Evolutionary conservation across 805 yeast species (phyloP).

Genomic region (Starmera dryadoides): DNA sequence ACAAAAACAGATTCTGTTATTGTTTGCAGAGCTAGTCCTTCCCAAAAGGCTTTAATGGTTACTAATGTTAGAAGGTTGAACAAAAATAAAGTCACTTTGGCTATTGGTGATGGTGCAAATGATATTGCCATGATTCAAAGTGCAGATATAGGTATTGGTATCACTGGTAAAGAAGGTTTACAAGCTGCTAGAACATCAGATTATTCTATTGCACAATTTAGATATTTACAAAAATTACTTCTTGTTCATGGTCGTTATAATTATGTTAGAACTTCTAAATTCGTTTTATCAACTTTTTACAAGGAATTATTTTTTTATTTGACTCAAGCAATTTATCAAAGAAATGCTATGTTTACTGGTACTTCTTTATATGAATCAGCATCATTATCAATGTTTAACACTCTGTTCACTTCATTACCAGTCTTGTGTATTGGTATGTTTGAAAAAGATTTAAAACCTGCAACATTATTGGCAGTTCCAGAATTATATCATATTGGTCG

Average conservation of each 20-base stretch:
- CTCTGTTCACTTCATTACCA: conserved; percentile 87
- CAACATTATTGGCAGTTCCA: conserved; percentile 86
- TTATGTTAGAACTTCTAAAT: conserved; percentile 85
- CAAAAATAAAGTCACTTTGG: conserved; percentile 72
- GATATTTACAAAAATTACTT: conserved; percentile 72
- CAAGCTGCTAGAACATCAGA: conserved; percentile 96
- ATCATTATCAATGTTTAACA: conserved; percentile 96
- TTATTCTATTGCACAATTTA: conserved; percentile 90
- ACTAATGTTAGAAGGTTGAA: conserved; percentile 66
- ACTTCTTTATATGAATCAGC: conserved; percentile 90
- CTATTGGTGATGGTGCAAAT: conserved; percentile 98
- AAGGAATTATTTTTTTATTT: conserved; percentile 87
- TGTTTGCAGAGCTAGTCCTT: conserved; percentile 94
- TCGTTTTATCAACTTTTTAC: conserved; percentile 89
- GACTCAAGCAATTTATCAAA: conserved; percentile 81
- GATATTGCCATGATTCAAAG: conserved; percentile 99
- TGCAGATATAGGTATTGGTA: conserved; percentile 97
- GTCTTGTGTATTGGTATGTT: conserved; percentile 93
- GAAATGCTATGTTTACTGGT: conserved; percentile 85
- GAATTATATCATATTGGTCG: conserved; percentile 80
- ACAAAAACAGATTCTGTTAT: conserved; percentile 85
- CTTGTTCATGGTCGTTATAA: conserved; percentile 96
- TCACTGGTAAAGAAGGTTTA: conserved; percentile 93
- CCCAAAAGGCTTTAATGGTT: conserved; percentile 92
- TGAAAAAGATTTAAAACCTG: conserved; percentile 83